Conservation (phyloP, 225 moss, liverwort and hornwort species). For the Ulota crispa region DNA sequence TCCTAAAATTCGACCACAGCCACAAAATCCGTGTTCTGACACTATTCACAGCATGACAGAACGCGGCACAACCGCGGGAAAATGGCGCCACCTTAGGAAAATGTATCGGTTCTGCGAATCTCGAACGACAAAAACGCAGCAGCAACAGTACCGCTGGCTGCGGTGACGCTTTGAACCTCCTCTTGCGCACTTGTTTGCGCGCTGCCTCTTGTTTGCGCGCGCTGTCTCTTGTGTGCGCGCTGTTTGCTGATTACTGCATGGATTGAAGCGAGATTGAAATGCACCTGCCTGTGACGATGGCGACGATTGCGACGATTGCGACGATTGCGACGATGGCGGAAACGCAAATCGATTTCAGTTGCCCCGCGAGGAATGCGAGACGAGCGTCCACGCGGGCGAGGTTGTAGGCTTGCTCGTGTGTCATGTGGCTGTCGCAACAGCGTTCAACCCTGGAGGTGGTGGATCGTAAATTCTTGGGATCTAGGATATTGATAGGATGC, state of each 20-base stretch:
- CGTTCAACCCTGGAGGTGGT: not conserved
- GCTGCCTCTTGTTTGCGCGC: too few relatives aligned
- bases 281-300: too few relatives aligned
- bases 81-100: not conserved
- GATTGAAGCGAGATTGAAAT: not conserved
- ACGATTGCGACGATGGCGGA: not conserved
- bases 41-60: not conserved
- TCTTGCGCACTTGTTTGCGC: too few relatives aligned
- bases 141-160: too few relatives aligned
- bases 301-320: too few relatives aligned
- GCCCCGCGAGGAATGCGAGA: not conserved
- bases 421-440: conserved; percentile 11
- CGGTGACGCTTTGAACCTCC: too few relatives aligned
- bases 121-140: not conserved
- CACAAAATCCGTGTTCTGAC: not conserved
- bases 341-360: not conserved
- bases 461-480: not conserved
- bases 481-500: too few relatives aligned
- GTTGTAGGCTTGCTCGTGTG: not conserved
- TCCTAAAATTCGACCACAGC: not conserved
- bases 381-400: not conserved
- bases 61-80: not conserved
- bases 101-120: not conserved
- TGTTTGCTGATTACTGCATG: not conserved
- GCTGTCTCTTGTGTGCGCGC: too few relatives aligned